Base-by-base conservation (phyloP, 2,329 filamentous ascomycete genomes). In the Ophiocordyceps camponoti-leonardi region DNA sequence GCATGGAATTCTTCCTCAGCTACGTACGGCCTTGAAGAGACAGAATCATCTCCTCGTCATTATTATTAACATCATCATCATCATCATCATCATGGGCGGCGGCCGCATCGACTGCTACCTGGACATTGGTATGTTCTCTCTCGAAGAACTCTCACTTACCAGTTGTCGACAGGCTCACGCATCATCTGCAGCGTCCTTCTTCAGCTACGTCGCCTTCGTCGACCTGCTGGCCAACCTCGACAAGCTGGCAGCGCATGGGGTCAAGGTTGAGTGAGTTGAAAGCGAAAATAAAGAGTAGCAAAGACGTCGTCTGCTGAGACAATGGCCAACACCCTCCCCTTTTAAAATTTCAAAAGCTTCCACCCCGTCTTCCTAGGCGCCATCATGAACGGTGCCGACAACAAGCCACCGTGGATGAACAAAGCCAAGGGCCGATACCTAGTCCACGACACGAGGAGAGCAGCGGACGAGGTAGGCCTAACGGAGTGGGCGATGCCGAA, bases 361-460 rank as follows among this genome's bases (percentile, higher is more conserved):
- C 71, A 82, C 50, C 85, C 85, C 14, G 69, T 87, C 44, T 80
- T 88, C 55, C 68, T 90, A 14, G 79, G 77, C 23, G 81, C 71
- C 42, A 75, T 85, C 55, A 83, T 79, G 56, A 65, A 67, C 33
- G 69, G 66, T 19, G 72, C 72, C 41, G 75, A 75, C 44, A 90
- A 92, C 60, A 76, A 76, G 51, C 83, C 84, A 0, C 84, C 85
- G 1, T 87, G 82, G 81, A 68, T 68, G 0, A 66, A 84, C 28
- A 74, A 78, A 2, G 77, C 75, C 41, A 88, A 88, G 65, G 78
- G 72, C 20, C 59, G 55, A 1, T 80, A 86, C 55, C 66, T 71
- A 43, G 28, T 43, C 12, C 54, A 56, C 48, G 71, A 77, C 54
- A 52, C 56, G 30, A 54, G 52, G 20, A 63, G 71, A 41, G 60